phyloP scores from a whole-genome alignment of 2,329 filamentous ascomycete genomes.

The Metarhizium robertsii region DNA sequence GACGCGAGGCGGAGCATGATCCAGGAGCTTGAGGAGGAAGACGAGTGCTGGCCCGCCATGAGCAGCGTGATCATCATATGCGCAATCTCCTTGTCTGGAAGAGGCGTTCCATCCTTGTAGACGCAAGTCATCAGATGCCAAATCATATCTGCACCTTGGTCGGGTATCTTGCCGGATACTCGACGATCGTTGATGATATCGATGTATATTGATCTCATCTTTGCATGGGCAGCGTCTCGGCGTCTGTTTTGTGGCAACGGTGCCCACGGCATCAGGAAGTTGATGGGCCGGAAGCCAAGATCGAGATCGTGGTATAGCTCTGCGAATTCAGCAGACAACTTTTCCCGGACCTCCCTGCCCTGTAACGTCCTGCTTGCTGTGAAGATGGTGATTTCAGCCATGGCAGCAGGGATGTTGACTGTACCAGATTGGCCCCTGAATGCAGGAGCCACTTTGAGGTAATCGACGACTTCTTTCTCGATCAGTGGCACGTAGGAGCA shows the following conservation, averaged over 20 bases:
- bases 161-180: conserved; percentile 23
- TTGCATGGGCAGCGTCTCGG: conserved; percentile 60
- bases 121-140: conserved; percentile 67
- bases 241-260: conserved; percentile 68
- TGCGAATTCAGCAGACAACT: too few relatives aligned
- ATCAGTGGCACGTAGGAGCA: too few relatives aligned
- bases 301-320: conserved; percentile 45
- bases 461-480: too few relatives aligned
- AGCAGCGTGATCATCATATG: conserved; percentile 82
- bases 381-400: too few relatives aligned
- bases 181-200: conserved; percentile 60
- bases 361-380: too few relatives aligned
- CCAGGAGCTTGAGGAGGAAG: conserved; percentile 69
- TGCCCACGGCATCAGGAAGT: conserved; percentile 73
- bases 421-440: too few relatives aligned
- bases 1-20: conserved; percentile 66
- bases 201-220: conserved; percentile 62
- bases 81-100: conserved; percentile 69
- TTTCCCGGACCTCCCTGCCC: too few relatives aligned
- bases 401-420: too few relatives aligned
- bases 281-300: conserved; percentile 65
- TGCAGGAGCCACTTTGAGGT: too few relatives aligned
- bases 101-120: conserved; percentile 62
- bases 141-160: conserved; percentile 57
- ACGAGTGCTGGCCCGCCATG: conserved; percentile 79